phyloP scores from a whole-genome alignment of 352 stramenopile genomes.

The Pseudoperonospora humuli region DNA sequence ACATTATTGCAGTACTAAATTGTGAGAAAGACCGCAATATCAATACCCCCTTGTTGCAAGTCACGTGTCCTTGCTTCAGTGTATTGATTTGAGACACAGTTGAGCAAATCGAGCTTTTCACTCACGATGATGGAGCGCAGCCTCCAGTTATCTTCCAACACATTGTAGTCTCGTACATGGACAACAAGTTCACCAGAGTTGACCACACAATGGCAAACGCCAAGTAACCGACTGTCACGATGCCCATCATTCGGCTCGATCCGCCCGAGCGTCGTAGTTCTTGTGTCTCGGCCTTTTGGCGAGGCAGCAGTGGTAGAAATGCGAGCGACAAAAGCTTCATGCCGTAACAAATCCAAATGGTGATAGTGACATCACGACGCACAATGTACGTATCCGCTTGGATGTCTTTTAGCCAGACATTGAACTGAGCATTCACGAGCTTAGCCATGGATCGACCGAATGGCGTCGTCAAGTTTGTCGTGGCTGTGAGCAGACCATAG shows the following conservation, averaged over 20 bases:
- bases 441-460: constrained; percentile 35
- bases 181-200: constrained; percentile 29
- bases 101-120: too few relatives aligned
- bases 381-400: constrained; percentile 23
- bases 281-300: constrained; percentile 29
- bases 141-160: constrained; percentile 31
- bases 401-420: constrained; percentile 29
- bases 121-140: too few relatives aligned
- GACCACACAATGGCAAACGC: constrained; percentile 32
- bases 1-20: too few relatives aligned
- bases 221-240: constrained; percentile 25
- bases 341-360: constrained; percentile 30
- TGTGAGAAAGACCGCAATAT: too few relatives aligned
- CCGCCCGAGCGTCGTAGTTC: constrained; percentile 13
- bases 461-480: constrained; percentile 31
- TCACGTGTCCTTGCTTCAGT: too few relatives aligned
- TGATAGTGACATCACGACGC: constrained; percentile 29
- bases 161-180: constrained; percentile 30
- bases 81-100: too few relatives aligned
- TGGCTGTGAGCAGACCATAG: constrained; percentile 35
- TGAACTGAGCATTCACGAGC: constrained; percentile 25
- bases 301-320: constrained; percentile 35
- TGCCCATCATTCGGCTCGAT: constrained; percentile 19
- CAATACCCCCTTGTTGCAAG: too few relatives aligned
- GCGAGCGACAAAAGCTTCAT: constrained; percentile 23